Evolutionary conservation across 345 rosid genomes (phyloP), one percentile per base, ranked within the genome.

Genomic region (Eucalyptus pauciflora): DNA sequence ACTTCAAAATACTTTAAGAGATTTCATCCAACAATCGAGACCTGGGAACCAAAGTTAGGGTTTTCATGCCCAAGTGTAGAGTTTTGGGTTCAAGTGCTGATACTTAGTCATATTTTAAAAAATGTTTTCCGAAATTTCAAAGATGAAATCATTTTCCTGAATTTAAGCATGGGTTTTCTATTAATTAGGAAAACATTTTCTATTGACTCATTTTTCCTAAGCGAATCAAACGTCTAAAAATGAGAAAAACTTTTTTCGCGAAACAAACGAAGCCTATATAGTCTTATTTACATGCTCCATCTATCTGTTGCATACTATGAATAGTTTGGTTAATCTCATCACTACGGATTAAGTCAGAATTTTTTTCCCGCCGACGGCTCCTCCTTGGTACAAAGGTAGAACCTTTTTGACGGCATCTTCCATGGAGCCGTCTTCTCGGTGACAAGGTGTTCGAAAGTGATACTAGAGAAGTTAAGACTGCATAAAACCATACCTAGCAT

Each of bases 1-100:
- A n/a, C n/a, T n/a, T n/a, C n/a, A n/a, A n/a, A n/a, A n/a, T n/a
- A n/a, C n/a, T n/a, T n/a, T n/a, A n/a, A n/a, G n/a, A n/a, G n/a
- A n/a, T n/a, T n/a, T n/a, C n/a, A n/a, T n/a, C n/a, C n/a, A n/a
- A n/a, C n/a, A n/a, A n/a, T n/a, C 0, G 60, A 1, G 27, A 54
- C 27, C 60, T 8, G 0, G 0, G 29, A 22, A 56, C 62, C 0
- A 56, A 56, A 22, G 29, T 0, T 56, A 56, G 6, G 62, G 13
- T 56, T 56, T 56, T 56, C 29, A 56, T 56, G 6, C 27, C 29
- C 29, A 56, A 56, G 29, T 5, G 6, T 56, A 56, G 29, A 56
- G 62, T 56, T 56, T 56, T 10, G 29, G 0, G 1, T 56, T 24
- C 27, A 56, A 56, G 29, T 24, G 1, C 0, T 0, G 1, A 56